These are phyloP conservation scores for Chiua virens DNA, from an alignment of 768 basidiomycete genomes.

Conservation along the genomic window DNA sequence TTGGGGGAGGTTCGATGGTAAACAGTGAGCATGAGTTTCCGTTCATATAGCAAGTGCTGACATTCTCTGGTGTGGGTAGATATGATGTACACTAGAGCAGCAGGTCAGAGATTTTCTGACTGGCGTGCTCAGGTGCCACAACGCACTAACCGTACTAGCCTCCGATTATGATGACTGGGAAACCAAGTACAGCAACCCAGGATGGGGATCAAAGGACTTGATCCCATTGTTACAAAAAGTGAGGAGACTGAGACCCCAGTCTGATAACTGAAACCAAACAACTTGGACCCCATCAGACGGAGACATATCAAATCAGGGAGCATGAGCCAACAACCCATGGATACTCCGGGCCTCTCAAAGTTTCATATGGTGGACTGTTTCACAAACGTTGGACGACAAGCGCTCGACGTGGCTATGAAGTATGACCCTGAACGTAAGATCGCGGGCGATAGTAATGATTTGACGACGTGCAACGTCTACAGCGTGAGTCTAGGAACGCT, in stretches of 20 bases:
- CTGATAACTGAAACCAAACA: background rate
- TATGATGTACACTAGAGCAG: conserved; percentile 56
- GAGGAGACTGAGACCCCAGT: background rate
- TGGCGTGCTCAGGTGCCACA: background rate
- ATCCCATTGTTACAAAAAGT: conserved; percentile 28
- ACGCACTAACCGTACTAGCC: conserved; percentile 17
- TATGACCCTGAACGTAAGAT: conserved; percentile 47
- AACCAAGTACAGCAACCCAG: conserved; percentile 7
- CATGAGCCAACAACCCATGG: conserved; percentile 21
- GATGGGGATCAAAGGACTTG: conserved; percentile 29
- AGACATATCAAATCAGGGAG: conserved; percentile 19
- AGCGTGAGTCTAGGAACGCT: conserved; percentile 37
- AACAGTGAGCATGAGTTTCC: conserved; percentile 44
- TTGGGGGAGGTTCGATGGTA: conserved; percentile 38
- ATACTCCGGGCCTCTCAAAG: conserved; percentile 22
- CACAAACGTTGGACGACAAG: conserved; percentile 45
- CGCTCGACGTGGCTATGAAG: conserved; percentile 43
- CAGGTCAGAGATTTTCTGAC: conserved; percentile 24
- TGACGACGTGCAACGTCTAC: conserved; percentile 45
- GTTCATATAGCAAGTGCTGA: background rate
- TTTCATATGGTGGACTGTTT: conserved; percentile 29
- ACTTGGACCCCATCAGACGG: conserved; percentile 14
- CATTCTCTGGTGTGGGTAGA: conserved; percentile 15
- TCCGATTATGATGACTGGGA: conserved; percentile 52
- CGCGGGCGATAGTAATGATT: conserved; percentile 47